These are phyloP conservation scores for Trichoderma arundinaceum DNA, from an alignment of 2,329 filamentous ascomycete genomes.

Conservation along the genomic window DNA sequence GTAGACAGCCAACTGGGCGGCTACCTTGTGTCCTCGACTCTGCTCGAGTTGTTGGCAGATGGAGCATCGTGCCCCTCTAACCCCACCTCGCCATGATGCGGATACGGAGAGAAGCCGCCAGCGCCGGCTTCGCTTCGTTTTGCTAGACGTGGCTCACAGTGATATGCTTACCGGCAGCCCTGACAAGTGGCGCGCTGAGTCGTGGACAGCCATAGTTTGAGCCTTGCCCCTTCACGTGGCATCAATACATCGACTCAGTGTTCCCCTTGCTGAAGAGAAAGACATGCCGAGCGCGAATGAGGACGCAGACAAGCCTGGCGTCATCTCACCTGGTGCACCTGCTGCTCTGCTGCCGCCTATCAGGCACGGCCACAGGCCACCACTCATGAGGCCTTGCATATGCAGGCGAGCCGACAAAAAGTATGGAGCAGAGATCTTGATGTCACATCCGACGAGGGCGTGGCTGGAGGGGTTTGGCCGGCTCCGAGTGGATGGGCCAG, in stretches of 20 bases:
- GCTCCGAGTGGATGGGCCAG: constrained; percentile 5
- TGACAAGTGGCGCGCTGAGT: constrained; percentile 1
- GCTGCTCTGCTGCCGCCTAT: constrained; percentile 3
- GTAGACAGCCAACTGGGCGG: neutral
- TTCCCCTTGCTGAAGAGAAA: neutral
- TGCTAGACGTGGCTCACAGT: constrained; percentile 18
- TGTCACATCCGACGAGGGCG: constrained; percentile 28
- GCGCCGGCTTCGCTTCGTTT: neutral
- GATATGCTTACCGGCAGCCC: neutral
- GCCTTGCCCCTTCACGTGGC: constrained; percentile 14
- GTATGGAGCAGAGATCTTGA: constrained; percentile 26
- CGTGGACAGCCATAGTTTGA: neutral
- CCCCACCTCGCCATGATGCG: constrained; percentile 15
- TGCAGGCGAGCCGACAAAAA: constrained; percentile 7
- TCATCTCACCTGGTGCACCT: neutral
- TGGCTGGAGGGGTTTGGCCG: neutral
- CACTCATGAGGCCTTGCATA: constrained; percentile 15
- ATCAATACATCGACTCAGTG: constrained; percentile 1
- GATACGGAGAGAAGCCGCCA: neutral
- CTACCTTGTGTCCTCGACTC: neutral
- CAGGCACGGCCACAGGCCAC: constrained; percentile 11
- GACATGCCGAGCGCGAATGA: neutral
- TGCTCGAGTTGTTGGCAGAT: constrained; percentile 13
- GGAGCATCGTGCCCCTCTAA: constrained; percentile 5
- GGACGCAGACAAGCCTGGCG: neutral